Conservation (phyloP, 257 asterid genomes). For the Solanum okadae region DNA sequence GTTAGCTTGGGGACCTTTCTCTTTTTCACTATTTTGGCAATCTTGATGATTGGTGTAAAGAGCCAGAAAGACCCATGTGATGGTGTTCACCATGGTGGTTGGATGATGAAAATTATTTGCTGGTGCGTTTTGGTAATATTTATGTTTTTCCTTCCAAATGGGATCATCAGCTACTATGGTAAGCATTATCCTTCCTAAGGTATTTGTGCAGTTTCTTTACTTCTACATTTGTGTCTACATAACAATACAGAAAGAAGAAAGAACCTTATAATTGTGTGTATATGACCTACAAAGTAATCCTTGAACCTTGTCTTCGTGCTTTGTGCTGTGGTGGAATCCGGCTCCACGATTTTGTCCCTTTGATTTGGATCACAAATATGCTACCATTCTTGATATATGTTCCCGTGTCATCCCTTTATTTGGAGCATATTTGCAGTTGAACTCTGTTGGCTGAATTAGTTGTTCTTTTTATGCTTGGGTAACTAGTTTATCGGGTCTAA, state of each 20-base stretch:
- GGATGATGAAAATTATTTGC: constrained; percentile 82
- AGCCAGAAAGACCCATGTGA: constrained; percentile 90
- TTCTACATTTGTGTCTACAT: not conserved
- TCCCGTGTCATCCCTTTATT: not conserved
- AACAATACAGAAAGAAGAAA: not conserved
- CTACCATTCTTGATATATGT: not conserved
- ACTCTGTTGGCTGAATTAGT: not conserved
- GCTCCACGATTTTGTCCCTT: not conserved
- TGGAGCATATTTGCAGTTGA: not conserved
- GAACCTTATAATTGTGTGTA: not conserved
- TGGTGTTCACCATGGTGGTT: constrained; percentile 77
- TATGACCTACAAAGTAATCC: not conserved
- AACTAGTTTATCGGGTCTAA: not conserved
- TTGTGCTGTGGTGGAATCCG: not conserved
- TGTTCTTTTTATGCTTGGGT: not conserved
- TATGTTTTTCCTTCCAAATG: constrained; percentile 88
- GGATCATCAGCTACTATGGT: constrained; percentile 77
- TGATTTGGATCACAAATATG: not conserved
- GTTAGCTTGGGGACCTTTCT: constrained; percentile 91
- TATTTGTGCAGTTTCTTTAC: not conserved
- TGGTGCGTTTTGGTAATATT: constrained; percentile 76
- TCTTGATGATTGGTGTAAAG: constrained; percentile 75
- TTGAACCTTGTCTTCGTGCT: not conserved
- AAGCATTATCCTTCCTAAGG: not conserved
- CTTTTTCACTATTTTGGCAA: constrained; percentile 70